phyloP scores from a whole-genome alignment of 768 basidiomycete genomes.

The Tubosaeta sp. region DNA sequence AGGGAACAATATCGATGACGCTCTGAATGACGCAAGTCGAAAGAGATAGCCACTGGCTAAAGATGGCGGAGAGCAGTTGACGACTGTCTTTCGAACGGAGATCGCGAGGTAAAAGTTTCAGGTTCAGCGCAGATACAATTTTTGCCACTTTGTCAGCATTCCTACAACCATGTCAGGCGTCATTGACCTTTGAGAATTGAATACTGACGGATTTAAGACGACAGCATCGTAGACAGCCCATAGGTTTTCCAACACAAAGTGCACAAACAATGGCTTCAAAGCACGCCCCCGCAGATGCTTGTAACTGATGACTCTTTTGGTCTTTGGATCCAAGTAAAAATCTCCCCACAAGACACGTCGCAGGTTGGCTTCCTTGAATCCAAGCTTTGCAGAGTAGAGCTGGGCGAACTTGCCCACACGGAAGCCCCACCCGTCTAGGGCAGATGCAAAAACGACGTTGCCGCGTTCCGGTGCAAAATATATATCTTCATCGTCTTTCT shows the following conservation, averaged over 20 bases:
- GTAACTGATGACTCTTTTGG: slow-evolving; percentile 85
- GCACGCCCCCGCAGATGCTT: slow-evolving; percentile 85
- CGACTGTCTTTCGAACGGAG: slow-evolving; percentile 88
- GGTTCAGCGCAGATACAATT: slow-evolving; percentile 75
- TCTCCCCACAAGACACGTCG: slow-evolving; percentile 94
- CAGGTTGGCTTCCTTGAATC: slow-evolving; percentile 84
- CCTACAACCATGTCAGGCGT: slow-evolving; percentile 40
- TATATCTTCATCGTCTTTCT: slow-evolving; percentile 96
- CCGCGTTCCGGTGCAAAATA: slow-evolving; percentile 96
- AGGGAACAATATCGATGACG: slow-evolving; percentile 89
- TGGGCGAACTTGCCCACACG: slow-evolving; percentile 90
- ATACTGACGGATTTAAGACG: slow-evolving; percentile 79
- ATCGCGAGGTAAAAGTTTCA: slow-evolving; percentile 85
- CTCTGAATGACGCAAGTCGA: slow-evolving; percentile 91
- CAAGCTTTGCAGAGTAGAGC: slow-evolving; percentile 85
- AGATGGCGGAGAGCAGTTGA: slow-evolving; percentile 78
- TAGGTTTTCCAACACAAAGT: slow-evolving; percentile 94
- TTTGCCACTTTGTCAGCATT: slow-evolving; percentile 87
- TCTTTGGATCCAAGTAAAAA: slow-evolving; percentile 94
- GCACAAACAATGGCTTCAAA: slow-evolving; percentile 93
- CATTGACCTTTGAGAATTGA: background rate
- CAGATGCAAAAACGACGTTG: slow-evolving; percentile 94
- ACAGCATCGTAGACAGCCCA: slow-evolving; percentile 97
- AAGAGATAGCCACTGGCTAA: slow-evolving; percentile 94
- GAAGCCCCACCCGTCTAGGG: slow-evolving; percentile 98